Evolutionary conservation across 805 yeast species (phyloP).

Genomic region (Lipomyces yamadae): DNA sequence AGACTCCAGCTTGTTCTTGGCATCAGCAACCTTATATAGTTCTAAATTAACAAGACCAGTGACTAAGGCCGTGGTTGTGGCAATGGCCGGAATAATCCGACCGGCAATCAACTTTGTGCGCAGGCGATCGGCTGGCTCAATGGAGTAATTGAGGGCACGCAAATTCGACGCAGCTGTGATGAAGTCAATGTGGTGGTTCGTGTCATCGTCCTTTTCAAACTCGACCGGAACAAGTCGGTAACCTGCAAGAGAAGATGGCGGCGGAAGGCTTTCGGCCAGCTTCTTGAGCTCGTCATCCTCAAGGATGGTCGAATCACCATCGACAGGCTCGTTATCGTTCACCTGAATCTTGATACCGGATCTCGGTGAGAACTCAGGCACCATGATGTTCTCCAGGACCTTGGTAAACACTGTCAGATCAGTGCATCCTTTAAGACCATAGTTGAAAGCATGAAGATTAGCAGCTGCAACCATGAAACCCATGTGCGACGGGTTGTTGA

Average conservation of each 20-base stretch:
- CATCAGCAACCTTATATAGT: conserved; percentile 84
- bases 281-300: conserved; percentile 69
- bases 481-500: conserved; percentile 75
- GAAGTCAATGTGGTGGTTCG: conserved; percentile 95
- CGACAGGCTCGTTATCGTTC: conserved; percentile 86
- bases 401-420: conserved; percentile 59
- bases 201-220: conserved; percentile 97
- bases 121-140: conserved; percentile 72
- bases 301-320: conserved; percentile 46
- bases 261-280: conserved; percentile 80
- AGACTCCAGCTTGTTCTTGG: conserved; percentile 69
- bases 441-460: conserved; percentile 84
- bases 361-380: conserved; percentile 75
- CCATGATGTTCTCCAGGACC: conserved; percentile 56
- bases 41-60: conserved; percentile 94
- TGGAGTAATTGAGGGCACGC: conserved; percentile 73
- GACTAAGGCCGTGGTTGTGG: conserved; percentile 97
- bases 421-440: conserved; percentile 80
- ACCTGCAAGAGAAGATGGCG: conserved; percentile 86
- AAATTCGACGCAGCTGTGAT: conserved; percentile 95
- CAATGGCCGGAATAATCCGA: conserved; percentile 97
- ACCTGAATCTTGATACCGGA: conserved; percentile 82
- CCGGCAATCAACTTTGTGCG: conserved; percentile 98
- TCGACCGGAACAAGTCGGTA: conserved; percentile 87
- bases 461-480: conserved; percentile 89